Base-by-base conservation (phyloP, 352 stramenopile species). In the Peronospora belbahrii region DNA sequence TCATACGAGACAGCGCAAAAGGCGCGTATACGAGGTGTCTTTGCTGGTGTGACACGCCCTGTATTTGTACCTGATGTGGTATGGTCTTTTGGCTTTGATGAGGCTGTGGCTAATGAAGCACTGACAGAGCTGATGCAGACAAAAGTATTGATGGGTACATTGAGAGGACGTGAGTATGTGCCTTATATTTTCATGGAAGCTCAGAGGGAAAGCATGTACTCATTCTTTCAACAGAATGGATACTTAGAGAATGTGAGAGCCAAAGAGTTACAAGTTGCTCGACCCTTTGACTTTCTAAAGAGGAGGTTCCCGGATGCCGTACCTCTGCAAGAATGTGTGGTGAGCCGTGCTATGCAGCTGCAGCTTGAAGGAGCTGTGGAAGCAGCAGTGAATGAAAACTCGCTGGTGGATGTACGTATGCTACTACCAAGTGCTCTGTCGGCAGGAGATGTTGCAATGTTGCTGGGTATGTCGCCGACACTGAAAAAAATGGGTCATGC, bases 141-240 rank as follows among this genome's bases (percentile, higher is more conserved):
- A 4, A 60, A 75, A 15, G 67, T 77, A 41, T 57, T 91, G 7
- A 70, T 77, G 64, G 82, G 82, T 7, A 69, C 59, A 14, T 36
- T 91, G 19, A 62, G 77, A 27, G 79, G 79, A 10, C 62, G 77
- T 1, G 82, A 91, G 51, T 93, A 86, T 50, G 70, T 93, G 14
- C 82, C 82, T 6, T 80, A 70, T 39, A 70, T 86, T 14, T 93
- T 93, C 34, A 61, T 90, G 38, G 75, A 74, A 4, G 65, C 74
- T 1, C 82, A 93, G 59, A 67, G 74, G 9, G 67, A 80, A 49
- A 79, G 63, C 34, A 75, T 91, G 65, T 85, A 77, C 59, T 85
- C 70, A n/a, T 93, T 93, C 48, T 93, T 91, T 47, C 65, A 85
- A 58, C 66, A 89, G 49, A 93, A 93, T 43, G 75, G 76, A 20